Evolutionary conservation across 352 stramenopile genomes (phyloP).

Genomic region (Globisporangium apiculatum): DNA sequence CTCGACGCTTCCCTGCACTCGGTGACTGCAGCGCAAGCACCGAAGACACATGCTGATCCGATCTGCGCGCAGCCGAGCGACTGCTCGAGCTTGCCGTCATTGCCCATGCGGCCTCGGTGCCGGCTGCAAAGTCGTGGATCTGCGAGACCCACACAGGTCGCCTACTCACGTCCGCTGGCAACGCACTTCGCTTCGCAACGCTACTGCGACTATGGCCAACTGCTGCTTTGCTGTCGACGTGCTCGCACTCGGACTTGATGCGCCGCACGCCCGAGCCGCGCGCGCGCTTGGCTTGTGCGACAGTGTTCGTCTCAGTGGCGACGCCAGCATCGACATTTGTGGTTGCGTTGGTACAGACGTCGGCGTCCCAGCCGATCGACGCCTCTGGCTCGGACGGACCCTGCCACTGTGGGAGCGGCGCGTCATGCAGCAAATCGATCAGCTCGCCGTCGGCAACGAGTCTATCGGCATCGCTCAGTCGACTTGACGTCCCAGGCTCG

Average conservation of each 20-base stretch:
- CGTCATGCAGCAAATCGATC: conserved; percentile 31
- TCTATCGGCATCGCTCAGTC: conserved; percentile 6
- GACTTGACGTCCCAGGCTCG: conserved; percentile 1
- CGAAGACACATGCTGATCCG: not conserved
- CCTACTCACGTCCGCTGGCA: too few species aligned
- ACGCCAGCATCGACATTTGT: not conserved
- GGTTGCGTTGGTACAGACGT: not conserved
- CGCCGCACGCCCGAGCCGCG: not conserved
- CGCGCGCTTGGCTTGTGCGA: not conserved
- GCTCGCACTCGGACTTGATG: not conserved
- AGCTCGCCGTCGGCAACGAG: conserved; percentile 29
- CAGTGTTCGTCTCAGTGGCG: too few species aligned
- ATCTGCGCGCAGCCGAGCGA: not conserved
- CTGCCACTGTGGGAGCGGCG: conserved; percentile 8
- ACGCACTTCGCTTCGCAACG: too few species aligned
- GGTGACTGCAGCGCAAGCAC: not conserved
- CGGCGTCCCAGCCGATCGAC: conserved; percentile 22
- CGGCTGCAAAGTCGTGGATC: conserved; percentile 1
- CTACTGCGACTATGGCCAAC: not conserved
- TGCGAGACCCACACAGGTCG: not conserved
- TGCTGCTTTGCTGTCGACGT: not conserved
- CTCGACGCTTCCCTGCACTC: not conserved
- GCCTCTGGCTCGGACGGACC: conserved; percentile 12
- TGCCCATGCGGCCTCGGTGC: not conserved
- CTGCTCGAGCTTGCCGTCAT: not conserved